phyloP scores from a whole-genome alignment of 139 green algal genomes.

The Chloropicon primus region DNA sequence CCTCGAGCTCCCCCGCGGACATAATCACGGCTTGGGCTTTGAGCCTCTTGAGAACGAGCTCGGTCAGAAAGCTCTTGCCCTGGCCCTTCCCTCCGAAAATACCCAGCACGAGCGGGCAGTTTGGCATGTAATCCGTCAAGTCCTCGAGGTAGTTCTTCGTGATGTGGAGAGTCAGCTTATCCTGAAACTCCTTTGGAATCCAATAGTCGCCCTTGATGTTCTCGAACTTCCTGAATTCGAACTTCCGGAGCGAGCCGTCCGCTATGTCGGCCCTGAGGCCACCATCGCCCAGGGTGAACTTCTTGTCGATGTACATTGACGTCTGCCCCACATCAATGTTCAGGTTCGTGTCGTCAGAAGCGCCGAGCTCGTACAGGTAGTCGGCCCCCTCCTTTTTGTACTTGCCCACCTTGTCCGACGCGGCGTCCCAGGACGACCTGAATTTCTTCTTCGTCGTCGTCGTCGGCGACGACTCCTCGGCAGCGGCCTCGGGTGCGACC shows the following conservation, averaged over 20 bases:
- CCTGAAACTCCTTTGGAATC: conserved; percentile 61
- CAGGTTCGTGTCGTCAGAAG: not conserved
- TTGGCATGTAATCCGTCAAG: conserved; percentile 6
- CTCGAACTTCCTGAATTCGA: conserved; percentile 37
- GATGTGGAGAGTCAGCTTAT: conserved; percentile 60
- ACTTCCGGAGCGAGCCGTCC: conserved; percentile 41
- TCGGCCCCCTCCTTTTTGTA: conserved; percentile 12
- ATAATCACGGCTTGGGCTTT: conserved; percentile 70
- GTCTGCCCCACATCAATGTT: conserved; percentile 8
- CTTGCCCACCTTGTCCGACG: not conserved
- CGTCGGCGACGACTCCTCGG: not conserved
- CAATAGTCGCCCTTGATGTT: conserved; percentile 67
- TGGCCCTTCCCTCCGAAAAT: conserved; percentile 48
- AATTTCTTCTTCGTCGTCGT: not conserved
- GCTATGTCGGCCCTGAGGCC: conserved; percentile 62
- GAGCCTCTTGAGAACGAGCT: conserved; percentile 83
- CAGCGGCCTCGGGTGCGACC: not conserved
- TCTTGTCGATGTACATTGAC: conserved; percentile 36
- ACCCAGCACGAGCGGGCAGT: conserved; percentile 30
- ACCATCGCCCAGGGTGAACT: conserved; percentile 51
- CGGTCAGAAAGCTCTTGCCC: conserved; percentile 73
- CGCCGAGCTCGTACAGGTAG: conserved; percentile 41
- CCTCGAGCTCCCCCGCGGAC: conserved; percentile 65
- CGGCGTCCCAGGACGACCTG: not conserved
- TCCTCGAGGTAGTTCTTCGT: conserved; percentile 75